Conservation (phyloP, 2,329 filamentous ascomycete genomes). For the Cladosporium velox region DNA sequence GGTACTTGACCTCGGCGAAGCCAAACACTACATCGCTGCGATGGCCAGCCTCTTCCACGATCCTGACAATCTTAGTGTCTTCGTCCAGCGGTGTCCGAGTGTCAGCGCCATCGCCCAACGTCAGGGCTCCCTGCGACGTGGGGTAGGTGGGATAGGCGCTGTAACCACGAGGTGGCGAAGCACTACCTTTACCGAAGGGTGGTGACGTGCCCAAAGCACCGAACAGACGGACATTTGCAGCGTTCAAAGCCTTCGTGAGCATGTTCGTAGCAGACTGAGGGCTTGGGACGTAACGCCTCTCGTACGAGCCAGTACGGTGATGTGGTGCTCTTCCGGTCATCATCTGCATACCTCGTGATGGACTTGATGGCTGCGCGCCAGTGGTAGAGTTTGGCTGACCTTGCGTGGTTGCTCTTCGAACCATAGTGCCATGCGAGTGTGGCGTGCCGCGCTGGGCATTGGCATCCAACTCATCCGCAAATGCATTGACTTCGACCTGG, state of each 20-base stretch:
- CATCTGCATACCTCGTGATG: slow-evolving; percentile 75
- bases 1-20: slow-evolving; percentile 98
- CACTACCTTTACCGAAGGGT: slow-evolving; percentile 55
- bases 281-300: slow-evolving; percentile 72
- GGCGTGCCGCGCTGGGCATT: slow-evolving; percentile 60
- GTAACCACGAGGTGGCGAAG: slow-evolving; percentile 74
- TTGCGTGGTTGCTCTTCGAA: slow-evolving; percentile 77
- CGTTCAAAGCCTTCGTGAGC: slow-evolving; percentile 91
- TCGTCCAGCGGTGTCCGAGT: slow-evolving; percentile 70
- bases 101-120: slow-evolving; percentile 60
- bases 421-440: slow-evolving; percentile 61
- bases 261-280: slow-evolving; percentile 82
- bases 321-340: slow-evolving; percentile 70
- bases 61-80: slow-evolving; percentile 73
- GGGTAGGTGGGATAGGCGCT: slow-evolving; percentile 85
- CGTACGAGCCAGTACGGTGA: slow-evolving; percentile 77
- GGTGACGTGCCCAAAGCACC: slow-evolving; percentile 68
- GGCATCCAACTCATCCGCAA: slow-evolving; percentile 90
- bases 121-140: slow-evolving; percentile 67
- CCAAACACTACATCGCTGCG: slow-evolving; percentile 95
- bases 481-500: slow-evolving; percentile 93
- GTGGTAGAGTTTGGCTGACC: slow-evolving; percentile 68
- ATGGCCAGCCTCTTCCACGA: slow-evolving; percentile 88
- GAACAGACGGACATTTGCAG: slow-evolving; percentile 77
- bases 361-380: slow-evolving; percentile 64